These are phyloP conservation scores for Aureobasidium namibiae DNA, from an alignment of 2,329 filamentous ascomycete species.

Conservation along the genomic window DNA sequence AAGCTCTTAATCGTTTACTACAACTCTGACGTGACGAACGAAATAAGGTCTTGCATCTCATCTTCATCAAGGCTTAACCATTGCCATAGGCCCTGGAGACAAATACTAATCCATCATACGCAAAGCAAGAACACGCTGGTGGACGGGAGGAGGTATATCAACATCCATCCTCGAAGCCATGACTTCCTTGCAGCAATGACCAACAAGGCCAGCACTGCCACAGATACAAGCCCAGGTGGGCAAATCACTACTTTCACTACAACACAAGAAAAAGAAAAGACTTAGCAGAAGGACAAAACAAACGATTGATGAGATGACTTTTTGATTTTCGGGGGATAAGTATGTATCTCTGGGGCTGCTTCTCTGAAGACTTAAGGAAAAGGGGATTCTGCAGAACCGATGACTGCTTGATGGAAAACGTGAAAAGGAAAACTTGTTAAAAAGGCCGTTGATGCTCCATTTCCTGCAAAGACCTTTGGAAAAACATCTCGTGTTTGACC, in stretches of 20 bases:
- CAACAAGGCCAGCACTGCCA: conserved; percentile 14
- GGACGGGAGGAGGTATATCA: neutral
- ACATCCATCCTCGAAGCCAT: neutral
- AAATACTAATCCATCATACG: neutral
- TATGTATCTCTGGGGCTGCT: too few species aligned
- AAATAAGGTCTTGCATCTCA: too few species aligned
- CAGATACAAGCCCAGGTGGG: conserved; percentile 22
- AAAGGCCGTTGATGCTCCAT: too few species aligned
- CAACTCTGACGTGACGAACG: too few species aligned
- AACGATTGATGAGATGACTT: neutral
- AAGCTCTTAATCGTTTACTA: too few species aligned
- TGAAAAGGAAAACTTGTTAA: neutral
- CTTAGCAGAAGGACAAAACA: neutral
- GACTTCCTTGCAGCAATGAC: conserved; percentile 17
- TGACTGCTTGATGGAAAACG: neutral
- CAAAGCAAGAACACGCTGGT: neutral
- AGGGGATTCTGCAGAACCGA: neutral
- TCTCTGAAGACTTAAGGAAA: neutral
- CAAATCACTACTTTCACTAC: neutral
- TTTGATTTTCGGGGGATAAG: neutral
- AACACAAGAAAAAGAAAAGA: neutral
- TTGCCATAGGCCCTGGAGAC: too few species aligned
- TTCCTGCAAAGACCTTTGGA: neutral
- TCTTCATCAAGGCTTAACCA: too few species aligned
- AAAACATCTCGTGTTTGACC: neutral